Evolutionary conservation across 75 land plant genomes (phyloP).

Genomic region (Selaginella moellendorffii): DNA sequence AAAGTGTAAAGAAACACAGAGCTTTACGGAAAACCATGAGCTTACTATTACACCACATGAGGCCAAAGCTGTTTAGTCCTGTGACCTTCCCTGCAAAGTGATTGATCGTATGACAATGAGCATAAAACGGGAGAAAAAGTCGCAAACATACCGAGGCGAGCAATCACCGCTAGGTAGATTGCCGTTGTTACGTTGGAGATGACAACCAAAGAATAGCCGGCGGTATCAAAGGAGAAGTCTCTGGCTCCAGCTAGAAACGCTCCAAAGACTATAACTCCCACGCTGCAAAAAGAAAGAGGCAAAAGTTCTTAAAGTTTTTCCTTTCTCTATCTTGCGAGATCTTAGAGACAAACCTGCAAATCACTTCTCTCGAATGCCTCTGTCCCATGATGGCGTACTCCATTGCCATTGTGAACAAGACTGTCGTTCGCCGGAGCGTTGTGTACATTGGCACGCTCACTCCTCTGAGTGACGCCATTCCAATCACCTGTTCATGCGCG

Average conservation of each 20-base stretch:
- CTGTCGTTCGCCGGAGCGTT: constrained; percentile 85
- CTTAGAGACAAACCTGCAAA: constrained; percentile 12
- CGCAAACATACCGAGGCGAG: constrained; percentile 69
- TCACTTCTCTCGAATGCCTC: constrained; percentile 44
- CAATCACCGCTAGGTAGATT: constrained; percentile 78
- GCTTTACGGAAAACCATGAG: neutral
- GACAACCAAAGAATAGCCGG: constrained; percentile 70
- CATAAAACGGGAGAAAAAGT: too few relatives aligned
- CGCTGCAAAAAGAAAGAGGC: constrained; percentile 40
- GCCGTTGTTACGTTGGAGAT: constrained; percentile 82
- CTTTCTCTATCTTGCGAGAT: neutral
- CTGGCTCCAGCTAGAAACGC: constrained; percentile 91
- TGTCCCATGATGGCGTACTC: constrained; percentile 67
- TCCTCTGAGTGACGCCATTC: constrained; percentile 94
- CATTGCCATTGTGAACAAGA: constrained; percentile 84
- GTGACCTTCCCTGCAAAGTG: constrained; percentile 65
- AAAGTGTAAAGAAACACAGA: neutral
- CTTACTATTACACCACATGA: constrained; percentile 95
- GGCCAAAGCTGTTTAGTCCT: constrained; percentile 96
- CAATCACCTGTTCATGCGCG: constrained; percentile 41
- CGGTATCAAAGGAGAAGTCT: constrained; percentile 74
- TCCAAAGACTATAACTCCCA: constrained; percentile 78
- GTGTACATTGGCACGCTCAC: constrained; percentile 99
- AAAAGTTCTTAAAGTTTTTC: neutral
- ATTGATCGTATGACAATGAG: neutral